Evolutionary conservation across 108 stramenopile species (phyloP).

Genomic region (Discostella stelligeroides): DNA sequence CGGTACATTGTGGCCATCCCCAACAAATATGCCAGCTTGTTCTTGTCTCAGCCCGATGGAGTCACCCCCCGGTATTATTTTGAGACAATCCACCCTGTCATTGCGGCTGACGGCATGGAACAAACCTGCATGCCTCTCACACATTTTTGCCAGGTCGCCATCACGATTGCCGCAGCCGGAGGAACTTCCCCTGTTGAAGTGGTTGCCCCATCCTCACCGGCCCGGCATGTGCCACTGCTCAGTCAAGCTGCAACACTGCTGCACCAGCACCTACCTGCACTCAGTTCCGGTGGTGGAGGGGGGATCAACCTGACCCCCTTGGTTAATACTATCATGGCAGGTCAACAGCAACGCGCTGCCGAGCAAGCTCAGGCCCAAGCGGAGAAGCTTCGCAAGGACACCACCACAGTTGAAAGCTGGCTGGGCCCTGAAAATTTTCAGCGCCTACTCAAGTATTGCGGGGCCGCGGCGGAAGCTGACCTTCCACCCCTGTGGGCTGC

Average conservation of each 20-base stretch:
- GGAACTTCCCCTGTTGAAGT: neutral
- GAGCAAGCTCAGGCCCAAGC: conserved; percentile 1
- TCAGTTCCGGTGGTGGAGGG: neutral
- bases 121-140: no score
- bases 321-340: neutral
- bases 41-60: conserved; percentile 4
- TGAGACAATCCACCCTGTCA: conserved; percentile 4
- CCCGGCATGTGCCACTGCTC: conserved; percentile 9
- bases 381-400: neutral
- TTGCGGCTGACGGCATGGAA: conserved; percentile 6
- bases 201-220: neutral
- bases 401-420: conserved; percentile 8
- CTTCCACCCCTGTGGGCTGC: conserved; percentile 5
- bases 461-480: neutral
- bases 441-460: no score
- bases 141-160: no score
- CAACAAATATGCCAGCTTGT: conserved; percentile 12
- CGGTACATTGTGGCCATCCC: conserved; percentile 20
- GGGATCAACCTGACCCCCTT: neutral
- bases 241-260: neutral
- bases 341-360: conserved; percentile 12
- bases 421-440: neutral
- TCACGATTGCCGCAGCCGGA: neutral
- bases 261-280: neutral
- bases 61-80: no score